Evolutionary conservation across 306 rosid genomes (phyloP), one percentile per base, ranked within the genome.

Genomic region (Trichosanthes cucumerina): DNA sequence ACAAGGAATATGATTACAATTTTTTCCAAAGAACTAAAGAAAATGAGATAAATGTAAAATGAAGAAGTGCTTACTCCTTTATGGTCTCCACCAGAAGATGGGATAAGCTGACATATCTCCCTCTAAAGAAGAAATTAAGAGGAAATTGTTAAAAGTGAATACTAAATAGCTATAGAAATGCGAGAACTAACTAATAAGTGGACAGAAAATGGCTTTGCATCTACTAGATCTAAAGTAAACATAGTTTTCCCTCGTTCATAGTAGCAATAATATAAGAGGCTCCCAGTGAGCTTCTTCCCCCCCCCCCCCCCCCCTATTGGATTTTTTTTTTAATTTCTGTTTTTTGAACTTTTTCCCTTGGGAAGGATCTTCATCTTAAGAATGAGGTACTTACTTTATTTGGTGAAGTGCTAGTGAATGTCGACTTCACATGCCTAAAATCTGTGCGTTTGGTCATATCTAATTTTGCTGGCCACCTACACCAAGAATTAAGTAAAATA

Each of bases 361-460:
- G 53, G 75, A 21, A 38, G 44, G 52, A 36, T 26, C 52, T 34
- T 54, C 52, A 68, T 50, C 72, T 62, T 70, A 59, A 43, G 84
- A 80, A 82, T 36, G 77, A 75, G 83, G 57, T 75, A 87, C 96
- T 87, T 80, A 92, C 97, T 88, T 88, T 91, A 82, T 88, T 90
- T 43, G 88, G 87, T 65, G 98, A 97, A 65, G 89, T 87, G 80
- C 88, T 79, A 47, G 88, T 82, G 86, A 95, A 95, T 79, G 98
- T 89, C 59, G 96, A 86, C 85, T 87, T 89, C 79, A 95, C 95
- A 76, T 92, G 98, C 78, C 81, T 87, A 84, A 88, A 83, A 86
- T 92, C 98, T 66, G 97, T 92, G 49, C 97, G 97, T 86, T 92
- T 95, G 71, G 91, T 92, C 96, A 92, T 95, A 87, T 95, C 97